phyloP scores from a whole-genome alignment of 2,329 filamentous ascomycete species.

The Falciphora oryzae region DNA sequence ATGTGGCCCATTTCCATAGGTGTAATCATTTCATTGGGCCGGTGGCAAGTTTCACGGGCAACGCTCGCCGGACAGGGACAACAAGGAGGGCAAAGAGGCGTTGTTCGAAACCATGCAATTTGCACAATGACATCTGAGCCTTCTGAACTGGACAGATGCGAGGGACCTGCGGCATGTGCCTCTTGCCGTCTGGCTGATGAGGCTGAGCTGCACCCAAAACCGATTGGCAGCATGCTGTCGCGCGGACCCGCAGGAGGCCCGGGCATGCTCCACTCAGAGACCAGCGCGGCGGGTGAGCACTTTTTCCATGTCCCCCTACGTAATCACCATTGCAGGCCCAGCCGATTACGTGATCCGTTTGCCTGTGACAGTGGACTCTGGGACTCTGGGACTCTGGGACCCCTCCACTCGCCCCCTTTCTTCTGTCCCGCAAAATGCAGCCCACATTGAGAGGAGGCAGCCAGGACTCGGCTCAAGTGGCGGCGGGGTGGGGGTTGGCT shows the following conservation, averaged over 20 bases:
- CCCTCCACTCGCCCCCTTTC: constrained; percentile 1
- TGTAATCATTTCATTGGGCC: neutral
- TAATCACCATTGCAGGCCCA: neutral
- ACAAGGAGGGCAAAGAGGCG: too few relatives aligned
- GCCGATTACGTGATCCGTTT: neutral
- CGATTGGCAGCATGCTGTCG: too few relatives aligned
- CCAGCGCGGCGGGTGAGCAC: too few relatives aligned
- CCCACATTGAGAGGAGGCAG: neutral
- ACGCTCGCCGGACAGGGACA: neutral
- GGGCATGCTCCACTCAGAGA: neutral
- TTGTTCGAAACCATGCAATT: neutral
- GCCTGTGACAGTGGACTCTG: neutral
- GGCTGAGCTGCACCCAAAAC: neutral
- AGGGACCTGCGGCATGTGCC: neutral
- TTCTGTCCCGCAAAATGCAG: neutral
- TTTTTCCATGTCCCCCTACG: neutral
- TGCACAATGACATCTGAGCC: neutral
- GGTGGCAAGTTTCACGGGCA: neutral
- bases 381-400: neutral
- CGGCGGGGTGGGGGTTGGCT: neutral
- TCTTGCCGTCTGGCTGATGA: neutral
- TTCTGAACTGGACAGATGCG: neutral
- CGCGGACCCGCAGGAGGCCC: neutral
- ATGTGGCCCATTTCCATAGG: neutral
- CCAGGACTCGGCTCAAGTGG: neutral